phyloP scores from a whole-genome alignment of 2,329 filamentous ascomycete species.

The Chalara sp. region DNA sequence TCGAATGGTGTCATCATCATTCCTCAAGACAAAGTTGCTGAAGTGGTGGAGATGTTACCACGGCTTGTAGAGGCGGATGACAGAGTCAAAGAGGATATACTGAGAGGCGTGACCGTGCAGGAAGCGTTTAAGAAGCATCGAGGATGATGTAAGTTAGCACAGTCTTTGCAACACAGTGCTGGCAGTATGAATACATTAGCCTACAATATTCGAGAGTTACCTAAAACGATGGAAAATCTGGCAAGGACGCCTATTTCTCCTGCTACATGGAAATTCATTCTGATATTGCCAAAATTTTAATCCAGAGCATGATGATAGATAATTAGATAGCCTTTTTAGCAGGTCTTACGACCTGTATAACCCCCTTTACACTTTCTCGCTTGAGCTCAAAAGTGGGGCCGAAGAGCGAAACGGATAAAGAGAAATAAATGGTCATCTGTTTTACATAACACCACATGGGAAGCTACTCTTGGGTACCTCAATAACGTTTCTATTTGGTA shows the following conservation, averaged over 20 bases:
- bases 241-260: background rate
- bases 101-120: conserved; percentile 51
- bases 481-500: too few species aligned
- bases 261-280: too few species aligned
- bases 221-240: background rate
- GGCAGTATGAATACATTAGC: background rate
- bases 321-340: too few species aligned
- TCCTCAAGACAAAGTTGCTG: conserved; percentile 50
- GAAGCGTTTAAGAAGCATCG: conserved; percentile 53
- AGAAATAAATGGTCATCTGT: too few species aligned
- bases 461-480: too few species aligned
- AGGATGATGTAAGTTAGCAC: conserved; percentile 2
- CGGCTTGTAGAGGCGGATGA: conserved; percentile 41
- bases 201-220: background rate
- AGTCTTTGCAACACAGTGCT: background rate
- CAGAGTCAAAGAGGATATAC: conserved; percentile 58
- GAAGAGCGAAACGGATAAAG: too few species aligned
- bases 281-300: too few species aligned
- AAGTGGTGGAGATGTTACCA: conserved; percentile 48
- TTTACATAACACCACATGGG: too few species aligned
- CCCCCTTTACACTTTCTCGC: too few species aligned
- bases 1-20: conserved; percentile 65
- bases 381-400: too few species aligned
- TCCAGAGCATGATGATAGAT: too few species aligned
- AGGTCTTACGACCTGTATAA: too few species aligned